Base-by-base conservation (phyloP, 1,284 basidiomycete species). In the Ustilago xerochloae region DNA sequence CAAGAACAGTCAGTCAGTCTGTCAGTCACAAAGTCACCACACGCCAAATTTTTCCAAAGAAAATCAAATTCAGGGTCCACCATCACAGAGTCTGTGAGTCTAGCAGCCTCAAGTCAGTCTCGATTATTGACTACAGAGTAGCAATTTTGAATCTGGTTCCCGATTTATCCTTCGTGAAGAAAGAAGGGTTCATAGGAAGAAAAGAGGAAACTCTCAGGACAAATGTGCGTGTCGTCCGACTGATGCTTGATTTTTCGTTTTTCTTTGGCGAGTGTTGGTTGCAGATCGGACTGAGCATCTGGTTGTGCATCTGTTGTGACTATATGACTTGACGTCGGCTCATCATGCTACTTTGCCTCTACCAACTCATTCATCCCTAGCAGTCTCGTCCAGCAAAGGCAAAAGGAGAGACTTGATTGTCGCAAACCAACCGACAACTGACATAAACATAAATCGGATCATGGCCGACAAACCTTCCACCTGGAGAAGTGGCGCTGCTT, bases 381-480 rank as follows among this genome's bases (percentile, higher is more conserved):
- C n/a, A n/a, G 41, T 24, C 22, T 10, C 41, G 22, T 13, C 15
- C 20, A 6, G 38, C n/a, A 39, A 39, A 39, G n/a, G n/a, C n/a
- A 24, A 13, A 10, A 12, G 41, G 26, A 15, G 4, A 24, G 10
- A 41, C 9, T 41, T 20, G n/a, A 13, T 20, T n/a, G n/a, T 20
- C 41, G 41, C n/a, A 18, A 32, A 41, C 33, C n/a, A 13, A 16
- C 36, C 33, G 4, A n/a, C n/a, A n/a, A n/a, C n/a, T n/a, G n/a
- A n/a, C n/a, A n/a, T n/a, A n/a, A n/a, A n/a, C n/a, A n/a, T n/a
- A n/a, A n/a, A n/a, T n/a, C n/a, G n/a, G n/a, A 68, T 20, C 13
- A 71, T 71, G 68, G 59, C 68, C 24, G 68, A 71, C 38, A 18
- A 58, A 28, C 58, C 68, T 7, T 65, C 68, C 28, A 66, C 68